A percentile compares a stretch with the other conserved stretches of the same genome.
phyloP scores from a whole-genome alignment of 2,329 filamentous ascomycete genomes.

The Penicillium palitans region DNA sequence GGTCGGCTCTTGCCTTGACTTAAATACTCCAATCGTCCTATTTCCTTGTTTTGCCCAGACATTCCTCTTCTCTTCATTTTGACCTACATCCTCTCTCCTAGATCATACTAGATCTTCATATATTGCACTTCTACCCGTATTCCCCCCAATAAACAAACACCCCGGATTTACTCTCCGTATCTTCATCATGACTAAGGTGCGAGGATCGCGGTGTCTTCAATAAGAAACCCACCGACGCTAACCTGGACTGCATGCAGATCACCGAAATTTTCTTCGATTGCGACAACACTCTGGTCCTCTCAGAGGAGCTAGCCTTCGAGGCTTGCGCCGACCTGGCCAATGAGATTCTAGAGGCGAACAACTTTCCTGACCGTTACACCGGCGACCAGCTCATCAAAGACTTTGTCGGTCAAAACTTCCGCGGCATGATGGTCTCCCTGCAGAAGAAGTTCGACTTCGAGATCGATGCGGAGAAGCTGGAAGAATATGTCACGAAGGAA shows the following conservation, averaged over 20 bases:
- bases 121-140: not conserved
- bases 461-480: conserved; percentile 66
- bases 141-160: conserved; percentile 3
- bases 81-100: not conserved
- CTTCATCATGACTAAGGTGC: conserved; percentile 39
- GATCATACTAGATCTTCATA: not conserved
- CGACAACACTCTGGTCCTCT: conserved; percentile 90
- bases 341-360: conserved; percentile 70
- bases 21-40: conserved; percentile 12
- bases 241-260: conserved; percentile 50
- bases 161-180: conserved; percentile 8
- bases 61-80: not conserved
- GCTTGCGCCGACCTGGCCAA: conserved; percentile 88
- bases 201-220: conserved; percentile 10
- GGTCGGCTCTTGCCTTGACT: conserved; percentile 7
- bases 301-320: conserved; percentile 87
- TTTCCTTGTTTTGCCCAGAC: conserved; percentile 8
- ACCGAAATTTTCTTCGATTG: conserved; percentile 71
- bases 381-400: conserved; percentile 75
- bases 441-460: conserved; percentile 74
- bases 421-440: conserved; percentile 79
- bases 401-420: conserved; percentile 94
- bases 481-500: conserved; percentile 72
- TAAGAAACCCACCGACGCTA: conserved; percentile 14
- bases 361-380: conserved; percentile 69